Evolutionary conservation across 345 rosid genomes (phyloP), one percentile per base, ranked within the genome.

Genomic region (Limnanthes douglasii): DNA sequence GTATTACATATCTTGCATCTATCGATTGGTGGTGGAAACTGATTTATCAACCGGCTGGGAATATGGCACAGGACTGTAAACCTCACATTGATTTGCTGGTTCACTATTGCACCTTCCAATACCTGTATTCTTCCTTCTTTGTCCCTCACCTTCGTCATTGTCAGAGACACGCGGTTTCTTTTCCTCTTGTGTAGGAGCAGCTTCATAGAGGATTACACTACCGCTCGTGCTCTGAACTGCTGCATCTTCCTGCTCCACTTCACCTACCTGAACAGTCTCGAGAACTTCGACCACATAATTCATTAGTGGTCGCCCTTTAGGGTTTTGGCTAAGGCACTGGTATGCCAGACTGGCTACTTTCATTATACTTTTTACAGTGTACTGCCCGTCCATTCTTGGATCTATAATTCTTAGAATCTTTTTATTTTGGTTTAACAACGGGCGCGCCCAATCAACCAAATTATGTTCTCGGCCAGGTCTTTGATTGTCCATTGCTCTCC

Each of bases 361-460:
- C 68, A 78, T 69, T 30, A 78, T 73, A 1, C 57, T 56, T 45
- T 51, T 73, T 7, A 42, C 53, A 0, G 76, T 30, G 66, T 78
- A 85, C 47, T 90, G 96, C 10, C 94, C 94, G 12, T 80, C 99
- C 66, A 90, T 63, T 59, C 85, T 69, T 25, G 84, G 94, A 58
- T 90, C 98, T 43, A 90, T 43, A 49, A 90, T 90, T 69, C 75
- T 73, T 21, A 75, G 50, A 54, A 78, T 70, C 76, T 90, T 90
- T 64, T 73, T 90, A 30, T 78, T 80, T 40, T 85, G 60, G 54
- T 78, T 78, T 60, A 90, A 37, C 31, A 90, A 59, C 0, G 96
- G 99, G 15, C 93, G 65, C 1, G 96, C 99, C 99, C 99, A 85
- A 35, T 90, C 99, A 12, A 90, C 99, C 35, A 85, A 57, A 65